Evolutionary conservation across 2,329 filamentous ascomycete species (phyloP).

Genomic region (Aspergillus persii): DNA sequence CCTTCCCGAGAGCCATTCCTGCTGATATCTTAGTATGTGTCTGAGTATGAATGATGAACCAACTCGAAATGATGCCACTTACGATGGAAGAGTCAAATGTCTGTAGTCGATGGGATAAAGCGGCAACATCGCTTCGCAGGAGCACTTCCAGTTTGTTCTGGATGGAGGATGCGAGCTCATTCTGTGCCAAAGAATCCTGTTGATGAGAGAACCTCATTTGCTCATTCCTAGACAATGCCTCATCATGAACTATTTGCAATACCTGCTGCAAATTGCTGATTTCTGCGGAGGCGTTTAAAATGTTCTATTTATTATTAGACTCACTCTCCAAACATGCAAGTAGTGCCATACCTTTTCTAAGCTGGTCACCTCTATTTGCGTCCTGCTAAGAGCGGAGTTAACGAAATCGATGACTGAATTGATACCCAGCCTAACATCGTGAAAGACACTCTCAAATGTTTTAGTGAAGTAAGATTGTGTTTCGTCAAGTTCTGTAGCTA

Average conservation of each 20-base stretch:
- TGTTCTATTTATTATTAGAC: slow-evolving; percentile 26
- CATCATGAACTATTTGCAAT: slow-evolving; percentile 27
- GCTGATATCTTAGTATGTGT: slow-evolving; percentile 3
- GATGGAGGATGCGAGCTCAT: slow-evolving; percentile 30
- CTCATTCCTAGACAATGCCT: slow-evolving; percentile 26
- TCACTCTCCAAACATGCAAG: not conserved
- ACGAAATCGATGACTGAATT: slow-evolving; percentile 18
- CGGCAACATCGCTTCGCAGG: slow-evolving; percentile 26
- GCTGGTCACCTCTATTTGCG: slow-evolving; percentile 15
- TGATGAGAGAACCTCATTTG: slow-evolving; percentile 28
- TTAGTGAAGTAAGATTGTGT: slow-evolving; percentile 24
- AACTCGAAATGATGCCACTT: slow-evolving; percentile 10
- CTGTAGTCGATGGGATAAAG: slow-evolving; percentile 28
- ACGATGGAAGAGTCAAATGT: slow-evolving; percentile 37
- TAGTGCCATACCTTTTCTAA: slow-evolving; percentile 24
- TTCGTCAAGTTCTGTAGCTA: slow-evolving; percentile 32
- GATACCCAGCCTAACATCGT: slow-evolving; percentile 26
- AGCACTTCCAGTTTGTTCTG: slow-evolving; percentile 33
- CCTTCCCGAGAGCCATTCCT: slow-evolving; percentile 34
- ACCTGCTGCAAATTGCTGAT: slow-evolving; percentile 22
- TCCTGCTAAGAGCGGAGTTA: slow-evolving; percentile 16
- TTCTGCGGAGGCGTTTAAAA: slow-evolving; percentile 27
- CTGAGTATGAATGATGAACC: slow-evolving; percentile 8
- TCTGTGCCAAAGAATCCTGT: slow-evolving; percentile 25
- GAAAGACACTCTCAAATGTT: slow-evolving; percentile 25